A percentile compares a stretch with the other conserved stretches of the same genome.
Evolutionary conservation across 352 stramenopile genomes (phyloP).

Genomic region (Saprolegnia diclina): DNA sequence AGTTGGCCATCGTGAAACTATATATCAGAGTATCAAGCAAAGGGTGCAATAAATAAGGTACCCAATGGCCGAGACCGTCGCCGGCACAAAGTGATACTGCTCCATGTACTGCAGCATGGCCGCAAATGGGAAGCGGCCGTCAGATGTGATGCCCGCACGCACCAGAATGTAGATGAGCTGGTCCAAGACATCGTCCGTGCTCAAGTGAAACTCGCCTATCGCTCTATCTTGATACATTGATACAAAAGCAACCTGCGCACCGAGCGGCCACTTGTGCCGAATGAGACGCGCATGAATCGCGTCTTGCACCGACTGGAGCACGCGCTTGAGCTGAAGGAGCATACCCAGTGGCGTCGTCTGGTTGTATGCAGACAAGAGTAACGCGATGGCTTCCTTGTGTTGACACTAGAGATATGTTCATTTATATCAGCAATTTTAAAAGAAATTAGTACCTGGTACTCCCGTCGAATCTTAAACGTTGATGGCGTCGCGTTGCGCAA

Average conservation of each 20-base stretch:
- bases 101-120: slow-evolving; percentile 65
- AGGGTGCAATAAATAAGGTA: not conserved
- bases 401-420: slow-evolving; percentile 20
- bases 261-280: slow-evolving; percentile 44
- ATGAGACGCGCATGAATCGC: slow-evolving; percentile 50
- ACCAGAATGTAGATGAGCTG: slow-evolving; percentile 65
- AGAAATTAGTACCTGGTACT: too few species aligned
- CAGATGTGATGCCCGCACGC: slow-evolving; percentile 38
- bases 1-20: slow-evolving; percentile 69
- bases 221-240: not conserved
- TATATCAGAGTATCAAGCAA: not conserved
- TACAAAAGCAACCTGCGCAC: slow-evolving; percentile 30
- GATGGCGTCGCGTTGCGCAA: slow-evolving; percentile 57
- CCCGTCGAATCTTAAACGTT: slow-evolving; percentile 60
- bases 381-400: slow-evolving; percentile 5
- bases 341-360: slow-evolving; percentile 70
- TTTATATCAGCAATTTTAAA: too few species aligned
- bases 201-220: slow-evolving; percentile 52
- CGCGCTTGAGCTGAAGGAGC: slow-evolving; percentile 61
- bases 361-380: not conserved
- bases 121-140: slow-evolving; percentile 39
- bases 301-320: slow-evolving; percentile 56
- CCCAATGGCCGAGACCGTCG: slow-evolving; percentile 65
- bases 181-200: slow-evolving; percentile 77
- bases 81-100: slow-evolving; percentile 81